These are phyloP conservation scores for Leptosphaerulina australis DNA, from an alignment of 2,329 filamentous ascomycete genomes.

Conservation along the genomic window DNA sequence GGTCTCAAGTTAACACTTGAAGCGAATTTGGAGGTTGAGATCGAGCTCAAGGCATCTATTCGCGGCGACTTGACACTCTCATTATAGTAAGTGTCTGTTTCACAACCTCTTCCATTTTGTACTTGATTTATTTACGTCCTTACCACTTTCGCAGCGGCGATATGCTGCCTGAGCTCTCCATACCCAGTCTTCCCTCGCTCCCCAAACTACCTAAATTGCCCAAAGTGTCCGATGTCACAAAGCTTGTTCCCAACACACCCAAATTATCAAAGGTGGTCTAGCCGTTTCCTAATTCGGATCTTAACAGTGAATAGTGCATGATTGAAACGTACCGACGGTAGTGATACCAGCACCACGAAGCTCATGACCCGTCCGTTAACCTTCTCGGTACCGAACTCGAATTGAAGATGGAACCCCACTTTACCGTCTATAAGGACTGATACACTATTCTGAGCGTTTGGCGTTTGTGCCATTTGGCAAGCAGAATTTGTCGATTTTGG, in stretches of 20 bases:
- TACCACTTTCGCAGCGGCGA: slow-evolving; percentile 14
- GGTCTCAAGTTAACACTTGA: slow-evolving; percentile 75
- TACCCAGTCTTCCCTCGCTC: background rate
- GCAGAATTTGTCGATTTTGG: slow-evolving; percentile 9
- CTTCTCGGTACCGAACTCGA: background rate
- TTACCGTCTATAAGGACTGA: slow-evolving; percentile 16
- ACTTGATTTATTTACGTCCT: slow-evolving; percentile 3
- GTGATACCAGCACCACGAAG: slow-evolving; percentile 15
- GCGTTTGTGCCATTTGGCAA: slow-evolving; percentile 14
- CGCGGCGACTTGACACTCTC: slow-evolving; percentile 82
- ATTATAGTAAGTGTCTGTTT: slow-evolving; percentile 68
- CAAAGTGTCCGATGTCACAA: slow-evolving; percentile 7
- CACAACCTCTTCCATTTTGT: background rate
- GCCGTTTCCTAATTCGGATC: slow-evolving; percentile 19
- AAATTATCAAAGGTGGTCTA: slow-evolving; percentile 16
- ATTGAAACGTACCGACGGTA: slow-evolving; percentile 8
- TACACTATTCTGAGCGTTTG: slow-evolving; percentile 21
- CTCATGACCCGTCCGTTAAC: slow-evolving; percentile 8
- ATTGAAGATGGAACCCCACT: slow-evolving; percentile 2
- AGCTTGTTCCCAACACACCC: slow-evolving; percentile 1
- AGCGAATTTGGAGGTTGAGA: slow-evolving; percentile 80
- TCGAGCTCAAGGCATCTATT: slow-evolving; percentile 83
- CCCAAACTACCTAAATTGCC: slow-evolving; percentile 1
- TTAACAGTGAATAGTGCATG: slow-evolving; percentile 26
- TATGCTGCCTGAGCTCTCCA: slow-evolving; percentile 12